Conservation (phyloP, 306 rosid genomes). For the Neltuma alba region DNA sequence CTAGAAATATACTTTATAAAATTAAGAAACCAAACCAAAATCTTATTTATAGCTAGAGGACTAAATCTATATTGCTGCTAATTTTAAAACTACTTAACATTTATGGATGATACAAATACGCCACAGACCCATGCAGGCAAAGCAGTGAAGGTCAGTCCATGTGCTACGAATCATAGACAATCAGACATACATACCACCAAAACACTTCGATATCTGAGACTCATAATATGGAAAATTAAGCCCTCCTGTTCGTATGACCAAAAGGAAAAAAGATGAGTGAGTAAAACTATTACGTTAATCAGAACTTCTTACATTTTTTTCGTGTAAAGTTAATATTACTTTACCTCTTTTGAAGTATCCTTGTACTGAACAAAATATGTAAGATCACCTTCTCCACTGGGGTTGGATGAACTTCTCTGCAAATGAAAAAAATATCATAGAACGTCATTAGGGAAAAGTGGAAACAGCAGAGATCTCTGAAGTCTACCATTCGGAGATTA, state of each 20-base stretch:
- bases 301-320: slow-evolving; percentile 4
- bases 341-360: slow-evolving; percentile 34
- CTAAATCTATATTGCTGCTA: neutral
- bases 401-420: slow-evolving; percentile 58
- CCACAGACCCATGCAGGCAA: neutral
- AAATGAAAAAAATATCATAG: slow-evolving; percentile 33
- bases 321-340: neutral
- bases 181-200: slow-evolving; percentile 37
- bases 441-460: neutral
- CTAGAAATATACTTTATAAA: neutral
- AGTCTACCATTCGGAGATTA: neutral
- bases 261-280: slow-evolving; percentile 20
- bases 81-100: neutral
- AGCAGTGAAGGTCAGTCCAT: slow-evolving; percentile 10
- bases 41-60: neutral
- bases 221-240: slow-evolving; percentile 2
- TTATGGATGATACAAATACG: slow-evolving; percentile 19
- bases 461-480: neutral
- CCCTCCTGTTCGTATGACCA: slow-evolving; percentile 34
- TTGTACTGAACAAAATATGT: slow-evolving; percentile 21
- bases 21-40: neutral
- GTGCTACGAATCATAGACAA: slow-evolving; percentile 8
- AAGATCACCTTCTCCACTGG: slow-evolving; percentile 68
- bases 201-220: slow-evolving; percentile 27
- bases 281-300: slow-evolving; percentile 22